phyloP scores from a whole-genome alignment of 306 rosid genomes.

The Pterocarpus santalinus region DNA sequence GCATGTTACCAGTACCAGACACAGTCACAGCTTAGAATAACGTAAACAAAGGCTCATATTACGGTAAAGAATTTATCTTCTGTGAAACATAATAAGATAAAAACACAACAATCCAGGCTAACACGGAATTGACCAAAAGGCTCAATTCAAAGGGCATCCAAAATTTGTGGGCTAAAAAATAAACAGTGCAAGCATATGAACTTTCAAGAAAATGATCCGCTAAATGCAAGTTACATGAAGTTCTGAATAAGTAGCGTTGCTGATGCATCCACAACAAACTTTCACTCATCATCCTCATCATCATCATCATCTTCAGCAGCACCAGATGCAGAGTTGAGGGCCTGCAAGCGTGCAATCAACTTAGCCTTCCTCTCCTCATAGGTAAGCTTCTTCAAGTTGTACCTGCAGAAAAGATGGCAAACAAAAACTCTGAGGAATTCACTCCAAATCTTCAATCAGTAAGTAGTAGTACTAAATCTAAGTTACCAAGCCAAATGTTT shows the following conservation, averaged over 20 bases:
- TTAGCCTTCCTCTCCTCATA: slow-evolving; percentile 72
- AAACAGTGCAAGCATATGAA: background rate
- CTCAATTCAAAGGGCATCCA: background rate
- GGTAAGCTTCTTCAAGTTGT: slow-evolving; percentile 74
- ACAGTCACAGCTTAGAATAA: background rate
- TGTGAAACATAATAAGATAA: background rate
- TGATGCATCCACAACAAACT: background rate
- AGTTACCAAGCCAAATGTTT: slow-evolving; percentile 1
- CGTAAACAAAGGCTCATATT: background rate
- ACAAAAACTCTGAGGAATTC: background rate
- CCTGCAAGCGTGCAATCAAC: slow-evolving; percentile 64
- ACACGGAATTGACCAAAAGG: background rate
- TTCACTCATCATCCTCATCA: slow-evolving; percentile 5
- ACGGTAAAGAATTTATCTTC: background rate
- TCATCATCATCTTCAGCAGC: slow-evolving; percentile 53
- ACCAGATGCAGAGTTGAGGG: slow-evolving; percentile 67
- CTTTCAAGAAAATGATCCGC: background rate
- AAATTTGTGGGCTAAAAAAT: background rate
- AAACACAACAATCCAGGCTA: slow-evolving; percentile 1
- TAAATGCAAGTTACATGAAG: background rate
- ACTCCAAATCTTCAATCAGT: background rate
- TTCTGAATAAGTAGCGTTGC: background rate
- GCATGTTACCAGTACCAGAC: too few species aligned
- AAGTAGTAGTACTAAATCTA: background rate
- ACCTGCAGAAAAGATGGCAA: slow-evolving; percentile 43